phyloP scores from a whole-genome alignment of 2,329 filamentous ascomycete genomes.

The Stagonosporopsis vannaccii region DNA sequence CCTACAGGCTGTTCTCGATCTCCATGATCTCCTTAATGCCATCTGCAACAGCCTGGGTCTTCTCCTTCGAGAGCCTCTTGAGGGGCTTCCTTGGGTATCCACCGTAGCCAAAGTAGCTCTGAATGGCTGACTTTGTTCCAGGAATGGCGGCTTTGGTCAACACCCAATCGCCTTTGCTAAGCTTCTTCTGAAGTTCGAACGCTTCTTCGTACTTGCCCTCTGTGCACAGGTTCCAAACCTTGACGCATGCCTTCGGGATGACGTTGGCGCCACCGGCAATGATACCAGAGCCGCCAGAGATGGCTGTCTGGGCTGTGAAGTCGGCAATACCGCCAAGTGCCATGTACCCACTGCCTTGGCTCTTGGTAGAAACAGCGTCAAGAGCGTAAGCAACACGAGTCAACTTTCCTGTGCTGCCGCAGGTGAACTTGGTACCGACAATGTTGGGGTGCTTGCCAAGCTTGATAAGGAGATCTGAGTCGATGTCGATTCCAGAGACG shows the following conservation, averaged over 20 bases:
- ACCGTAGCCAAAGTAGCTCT: constrained; percentile 83
- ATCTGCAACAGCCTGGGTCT: constrained; percentile 54
- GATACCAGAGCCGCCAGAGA: constrained; percentile 80
- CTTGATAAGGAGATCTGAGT: constrained; percentile 83
- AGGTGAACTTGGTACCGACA: constrained; percentile 89
- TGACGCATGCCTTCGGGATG: constrained; percentile 80
- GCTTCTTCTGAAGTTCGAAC: constrained; percentile 75
- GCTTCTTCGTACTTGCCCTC: constrained; percentile 79
- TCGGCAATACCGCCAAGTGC: constrained; percentile 88
- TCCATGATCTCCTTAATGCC: constrained; percentile 67
- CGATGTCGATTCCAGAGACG: constrained; percentile 86
- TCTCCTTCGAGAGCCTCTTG: constrained; percentile 68
- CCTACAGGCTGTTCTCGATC: constrained; percentile 60
- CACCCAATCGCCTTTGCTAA: constrained; percentile 82
- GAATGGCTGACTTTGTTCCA: constrained; percentile 84
- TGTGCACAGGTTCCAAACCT: constrained; percentile 77
- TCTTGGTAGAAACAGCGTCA: constrained; percentile 71
- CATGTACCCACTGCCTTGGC: constrained; percentile 67
- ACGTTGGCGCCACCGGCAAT: constrained; percentile 88
- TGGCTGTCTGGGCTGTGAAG: constrained; percentile 82
- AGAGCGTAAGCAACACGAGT: constrained; percentile 79
- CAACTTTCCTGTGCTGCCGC: constrained; percentile 87
- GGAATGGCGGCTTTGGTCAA: constrained; percentile 83
- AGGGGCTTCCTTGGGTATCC: constrained; percentile 77
- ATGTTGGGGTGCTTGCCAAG: constrained; percentile 84